phyloP scores from a whole-genome alignment of 1,139 yeast species.

The Pneumocystis sp. region DNA sequence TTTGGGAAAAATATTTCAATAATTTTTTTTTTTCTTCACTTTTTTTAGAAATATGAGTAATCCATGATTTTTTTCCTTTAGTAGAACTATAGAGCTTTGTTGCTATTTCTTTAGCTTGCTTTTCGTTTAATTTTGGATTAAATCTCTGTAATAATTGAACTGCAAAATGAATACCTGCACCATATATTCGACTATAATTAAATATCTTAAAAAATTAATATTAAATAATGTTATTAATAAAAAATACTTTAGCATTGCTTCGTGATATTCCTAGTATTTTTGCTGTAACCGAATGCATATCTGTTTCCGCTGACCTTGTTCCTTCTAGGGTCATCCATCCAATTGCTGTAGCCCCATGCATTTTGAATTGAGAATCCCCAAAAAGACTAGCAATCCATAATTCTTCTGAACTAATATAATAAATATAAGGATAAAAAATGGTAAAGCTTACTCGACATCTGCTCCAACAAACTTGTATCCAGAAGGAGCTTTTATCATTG shows the following conservation, averaged over 20 bases:
- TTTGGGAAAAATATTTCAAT: conserved; percentile 23
- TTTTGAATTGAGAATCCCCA: conserved; percentile 76
- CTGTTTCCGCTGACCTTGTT: conserved; percentile 77
- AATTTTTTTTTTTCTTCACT: conserved; percentile 22
- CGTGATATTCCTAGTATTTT: conserved; percentile 75
- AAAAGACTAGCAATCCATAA: conserved; percentile 93
- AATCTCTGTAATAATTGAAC: conserved; percentile 66
- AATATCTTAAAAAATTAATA: conserved; percentile 32
- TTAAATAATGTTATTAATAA: not conserved
- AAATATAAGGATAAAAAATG: not conserved
- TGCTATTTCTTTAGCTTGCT: conserved; percentile 57
- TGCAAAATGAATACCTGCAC: conserved; percentile 91
- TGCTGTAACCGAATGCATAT: conserved; percentile 89
- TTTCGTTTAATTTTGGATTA: conserved; percentile 53
- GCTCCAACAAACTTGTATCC: conserved; percentile 95
- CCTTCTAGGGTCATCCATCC: conserved; percentile 99
- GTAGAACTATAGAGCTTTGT: conserved; percentile 58
- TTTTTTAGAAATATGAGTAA: not conserved
- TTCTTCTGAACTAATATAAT: conserved; percentile 49
- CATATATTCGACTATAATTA: conserved; percentile 93
- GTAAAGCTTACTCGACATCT: conserved; percentile 49
- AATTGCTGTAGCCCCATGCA: conserved; percentile 91
- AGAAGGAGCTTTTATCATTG: conserved; percentile 70
- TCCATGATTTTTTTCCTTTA: conserved; percentile 42
- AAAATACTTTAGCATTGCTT: conserved; percentile 57